Evolutionary conservation across 495 filamentous ascomycete genomes (phyloP).

Genomic region (Margaritispora aquatica): DNA sequence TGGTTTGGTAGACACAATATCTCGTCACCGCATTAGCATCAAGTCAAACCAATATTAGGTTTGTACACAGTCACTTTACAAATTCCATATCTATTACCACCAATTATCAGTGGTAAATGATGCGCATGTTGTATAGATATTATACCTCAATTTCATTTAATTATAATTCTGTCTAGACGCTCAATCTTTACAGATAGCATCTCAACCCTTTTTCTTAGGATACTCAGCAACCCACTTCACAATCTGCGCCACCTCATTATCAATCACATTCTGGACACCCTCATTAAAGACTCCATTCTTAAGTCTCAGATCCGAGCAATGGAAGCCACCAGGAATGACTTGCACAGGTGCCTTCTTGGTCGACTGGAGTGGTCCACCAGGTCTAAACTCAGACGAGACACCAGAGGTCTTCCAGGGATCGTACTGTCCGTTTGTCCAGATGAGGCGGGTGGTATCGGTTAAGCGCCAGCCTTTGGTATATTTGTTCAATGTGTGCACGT

Average conservation of each 20-base stretch:
- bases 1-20: no score
- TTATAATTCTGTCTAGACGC: background rate
- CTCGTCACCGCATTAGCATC: no score
- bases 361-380: constrained; percentile 45
- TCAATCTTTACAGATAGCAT: background rate
- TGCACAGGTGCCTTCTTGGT: constrained; percentile 39
- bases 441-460: constrained; percentile 49
- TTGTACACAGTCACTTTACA: no score
- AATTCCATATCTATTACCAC: no score
- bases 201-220: constrained; percentile 7
- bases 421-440: constrained; percentile 56
- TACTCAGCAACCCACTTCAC: constrained; percentile 22
- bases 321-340: constrained; percentile 47
- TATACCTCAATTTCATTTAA: background rate
- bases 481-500: constrained; percentile 47
- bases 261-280: constrained; percentile 22
- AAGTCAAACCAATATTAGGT: no score
- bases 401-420: constrained; percentile 53
- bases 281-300: constrained; percentile 20
- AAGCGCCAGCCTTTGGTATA: constrained; percentile 54
- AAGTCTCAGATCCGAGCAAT: constrained; percentile 21
- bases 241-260: constrained; percentile 23
- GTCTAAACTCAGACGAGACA: constrained; percentile 45
- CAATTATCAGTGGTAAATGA: no score
- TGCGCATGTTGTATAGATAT: no score